Base-by-base conservation (phyloP, 257 asterid species). In the Prunella vulgaris region DNA sequence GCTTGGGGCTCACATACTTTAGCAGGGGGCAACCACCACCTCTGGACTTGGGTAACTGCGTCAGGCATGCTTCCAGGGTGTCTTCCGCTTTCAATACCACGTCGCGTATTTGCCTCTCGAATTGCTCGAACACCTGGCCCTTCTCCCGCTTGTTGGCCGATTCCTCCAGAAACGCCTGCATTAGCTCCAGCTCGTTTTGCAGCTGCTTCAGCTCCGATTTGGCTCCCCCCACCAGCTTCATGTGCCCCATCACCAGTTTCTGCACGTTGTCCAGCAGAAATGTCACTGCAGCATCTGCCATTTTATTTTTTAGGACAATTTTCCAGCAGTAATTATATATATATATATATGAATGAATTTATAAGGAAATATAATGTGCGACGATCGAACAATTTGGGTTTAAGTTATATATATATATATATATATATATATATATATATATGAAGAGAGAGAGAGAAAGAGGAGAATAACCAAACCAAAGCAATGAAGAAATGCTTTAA, bases 241-340 rank as follows among this genome's bases (percentile, higher is more conserved):
- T 5, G 17, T 71, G 59, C 0, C 38, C 58, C 2, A 15, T 44
- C 25, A 74, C 48, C 24, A 69, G 46, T 27, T 70, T 38, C 67
- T 17, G 35, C 20, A 78, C 58, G 54, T 70, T 78, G n/a, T 78
- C 79, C 7, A 74, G 60, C 52, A 78, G 54, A 65, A 74, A 69
- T 15, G 67, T 70, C 40, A 78, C 68, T 7, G 79, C 40, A n/a
- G 60, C 44, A 1, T 78, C 83, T 10, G 71, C 76, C 83, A 77
- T 76, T 14, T 3, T 44, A 1, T 25, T 3, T 25, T 3, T 25
- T 25, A 25, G 28, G 3, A 25, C 28, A 25, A 25, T n/a, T n/a
- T n/a, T n/a, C n/a, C n/a, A n/a, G n/a, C n/a, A n/a, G n/a, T n/a
- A n/a, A n/a, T n/a, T n/a, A n/a, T n/a, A n/a, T n/a, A n/a, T n/a